Evolutionary conservation across 306 rosid genomes (phyloP).

Genomic region (Myrica gale): DNA sequence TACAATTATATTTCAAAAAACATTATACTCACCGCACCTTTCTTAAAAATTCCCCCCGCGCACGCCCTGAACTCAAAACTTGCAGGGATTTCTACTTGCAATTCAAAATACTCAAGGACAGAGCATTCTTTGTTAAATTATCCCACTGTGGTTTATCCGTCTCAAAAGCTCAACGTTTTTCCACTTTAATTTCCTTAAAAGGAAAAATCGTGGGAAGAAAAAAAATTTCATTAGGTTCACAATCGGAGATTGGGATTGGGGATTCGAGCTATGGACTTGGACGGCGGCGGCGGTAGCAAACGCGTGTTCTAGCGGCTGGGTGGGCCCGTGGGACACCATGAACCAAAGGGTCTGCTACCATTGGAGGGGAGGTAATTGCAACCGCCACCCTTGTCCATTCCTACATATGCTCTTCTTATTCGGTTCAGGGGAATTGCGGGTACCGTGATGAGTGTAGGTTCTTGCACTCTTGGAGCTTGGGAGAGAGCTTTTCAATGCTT

Average conservation of each 20-base stretch:
- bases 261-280: slow-evolving; percentile 58
- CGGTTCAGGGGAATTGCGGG: slow-evolving; percentile 73
- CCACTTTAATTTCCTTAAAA: not conserved
- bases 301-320: slow-evolving; percentile 72
- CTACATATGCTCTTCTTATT: slow-evolving; percentile 60
- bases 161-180: not conserved
- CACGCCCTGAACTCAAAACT: no score
- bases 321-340: slow-evolving; percentile 47
- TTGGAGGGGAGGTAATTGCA: slow-evolving; percentile 97
- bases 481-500: slow-evolving; percentile 73
- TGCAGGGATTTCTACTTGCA: not conserved
- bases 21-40: no score
- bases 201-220: not conserved
- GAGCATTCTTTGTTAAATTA: not conserved
- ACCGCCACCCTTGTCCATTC: slow-evolving; percentile 65
- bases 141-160: not conserved
- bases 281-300: slow-evolving; percentile 73
- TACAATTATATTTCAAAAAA: no score
- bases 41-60: no score
- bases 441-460: slow-evolving; percentile 75
- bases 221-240: not conserved
- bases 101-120: not conserved
- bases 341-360: slow-evolving; percentile 76
- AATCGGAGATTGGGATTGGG: no score
- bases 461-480: slow-evolving; percentile 81